Evolutionary conservation across 306 rosid genomes (phyloP).

Genomic region (Canavalia gladiata): DNA sequence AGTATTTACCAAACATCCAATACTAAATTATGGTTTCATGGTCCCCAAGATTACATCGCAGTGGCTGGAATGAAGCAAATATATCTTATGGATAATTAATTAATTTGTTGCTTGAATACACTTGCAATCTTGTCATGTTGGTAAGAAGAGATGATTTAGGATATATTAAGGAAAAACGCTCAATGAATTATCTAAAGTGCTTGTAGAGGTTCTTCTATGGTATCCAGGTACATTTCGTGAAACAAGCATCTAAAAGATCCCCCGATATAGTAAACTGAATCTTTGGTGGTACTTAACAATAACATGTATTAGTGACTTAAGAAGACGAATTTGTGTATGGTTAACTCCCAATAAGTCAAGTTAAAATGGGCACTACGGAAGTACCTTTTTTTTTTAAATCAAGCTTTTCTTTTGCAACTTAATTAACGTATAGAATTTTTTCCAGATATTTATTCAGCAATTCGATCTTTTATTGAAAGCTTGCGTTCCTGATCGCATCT

Average conservation of each 20-base stretch:
- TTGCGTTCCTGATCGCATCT: constrained; percentile 77
- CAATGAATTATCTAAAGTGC: constrained; percentile 16
- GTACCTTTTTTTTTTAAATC: not conserved
- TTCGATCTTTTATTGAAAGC: constrained; percentile 94
- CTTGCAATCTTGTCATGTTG: constrained; percentile 6
- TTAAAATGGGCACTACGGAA: not conserved
- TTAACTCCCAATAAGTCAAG: not conserved
- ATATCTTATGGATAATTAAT: constrained; percentile 1
- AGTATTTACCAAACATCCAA: not conserved
- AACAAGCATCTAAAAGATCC: not conserved
- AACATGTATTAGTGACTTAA: constrained; percentile 17
- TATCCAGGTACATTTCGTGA: constrained; percentile 5
- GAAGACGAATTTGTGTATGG: constrained; percentile 20
- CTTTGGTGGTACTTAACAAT: not conserved
- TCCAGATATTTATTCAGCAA: constrained; percentile 92
- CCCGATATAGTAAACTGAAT: not conserved
- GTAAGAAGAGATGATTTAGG: constrained; percentile 7
- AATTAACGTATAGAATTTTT: constrained; percentile 16
- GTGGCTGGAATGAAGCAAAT: constrained; percentile 15
- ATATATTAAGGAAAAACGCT: constrained; percentile 27
- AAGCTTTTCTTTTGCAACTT: constrained; percentile 29
- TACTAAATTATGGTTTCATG: constrained; percentile 21
- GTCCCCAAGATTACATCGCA: not conserved
- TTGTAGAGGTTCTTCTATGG: constrained; percentile 6
- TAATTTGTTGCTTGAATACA: not conserved